Evolutionary conservation across 352 stramenopile genomes (phyloP).

Genomic region (Phytophthora brassicae): DNA sequence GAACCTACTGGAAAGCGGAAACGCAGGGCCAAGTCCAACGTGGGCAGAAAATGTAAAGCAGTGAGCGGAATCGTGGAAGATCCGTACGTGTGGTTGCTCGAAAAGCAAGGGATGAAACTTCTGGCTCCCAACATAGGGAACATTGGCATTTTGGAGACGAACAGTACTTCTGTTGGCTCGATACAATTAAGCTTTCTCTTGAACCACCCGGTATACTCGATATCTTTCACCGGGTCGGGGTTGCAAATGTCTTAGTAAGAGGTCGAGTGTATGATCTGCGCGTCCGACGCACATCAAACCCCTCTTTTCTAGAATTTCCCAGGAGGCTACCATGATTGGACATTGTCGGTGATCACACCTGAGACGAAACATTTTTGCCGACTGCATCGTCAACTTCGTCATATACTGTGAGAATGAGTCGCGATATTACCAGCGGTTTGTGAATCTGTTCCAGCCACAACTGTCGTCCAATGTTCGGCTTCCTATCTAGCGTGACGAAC

Average conservation of each 20-base stretch:
- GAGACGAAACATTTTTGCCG: conserved; percentile 1
- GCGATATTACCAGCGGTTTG: not conserved
- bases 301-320: not conserved
- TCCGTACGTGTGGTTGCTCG: not conserved
- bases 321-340: not conserved
- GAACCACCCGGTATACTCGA: not conserved
- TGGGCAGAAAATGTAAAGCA: no score
- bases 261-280: conserved; percentile 5
- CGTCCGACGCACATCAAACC: conserved; percentile 3
- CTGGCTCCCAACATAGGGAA: conserved; percentile 6
- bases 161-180: not conserved
- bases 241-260: conserved; percentile 4
- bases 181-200: not conserved
- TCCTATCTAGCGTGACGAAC: not conserved
- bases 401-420: not conserved
- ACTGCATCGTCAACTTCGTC: not conserved
- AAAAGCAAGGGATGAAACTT: not conserved
- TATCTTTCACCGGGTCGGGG: not conserved
- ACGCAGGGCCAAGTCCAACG: not conserved
- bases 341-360: conserved; percentile 5
- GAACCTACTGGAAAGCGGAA: not conserved
- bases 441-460: not conserved
- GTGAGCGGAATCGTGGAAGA: no score
- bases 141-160: conserved; percentile 1
- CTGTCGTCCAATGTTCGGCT: not conserved